Conservation (phyloP, 305 asterid species). For the Nicotiana rustica region DNA sequence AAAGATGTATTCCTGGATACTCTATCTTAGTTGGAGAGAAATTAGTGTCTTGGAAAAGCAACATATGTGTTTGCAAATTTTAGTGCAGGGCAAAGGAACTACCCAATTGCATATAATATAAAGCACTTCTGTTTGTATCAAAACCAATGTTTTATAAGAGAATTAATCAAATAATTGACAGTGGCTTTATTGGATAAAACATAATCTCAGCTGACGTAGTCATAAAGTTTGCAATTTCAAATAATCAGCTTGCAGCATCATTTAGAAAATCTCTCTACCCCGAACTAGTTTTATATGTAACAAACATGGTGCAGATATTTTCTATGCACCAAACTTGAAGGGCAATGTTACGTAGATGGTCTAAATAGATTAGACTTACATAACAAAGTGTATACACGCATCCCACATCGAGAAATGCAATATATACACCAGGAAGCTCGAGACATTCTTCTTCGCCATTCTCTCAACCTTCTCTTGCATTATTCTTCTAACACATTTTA, state of each 20-base stretch:
- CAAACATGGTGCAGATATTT: not conserved
- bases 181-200: not conserved
- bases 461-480: not conserved
- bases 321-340: slow-evolving; percentile 11
- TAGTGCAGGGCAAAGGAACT: not conserved
- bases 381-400: not conserved
- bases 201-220: not conserved
- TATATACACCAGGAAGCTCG: not conserved
- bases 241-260: not conserved
- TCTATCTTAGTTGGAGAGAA: slow-evolving; percentile 1
- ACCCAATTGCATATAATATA: not conserved
- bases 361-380: not conserved
- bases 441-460: not conserved
- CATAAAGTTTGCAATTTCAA: not conserved
- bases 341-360: not conserved
- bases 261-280: not conserved
- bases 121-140: not conserved
- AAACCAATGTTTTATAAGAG: not conserved
- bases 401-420: not conserved
- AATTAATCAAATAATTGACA: not conserved
- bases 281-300: not conserved
- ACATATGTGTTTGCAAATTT: not conserved
- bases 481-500: not conserved
- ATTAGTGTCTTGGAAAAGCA: not conserved
- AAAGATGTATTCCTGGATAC: not conserved